Evolutionary conservation across 306 rosid species (phyloP).

Genomic region (Prunus fruticosa): DNA sequence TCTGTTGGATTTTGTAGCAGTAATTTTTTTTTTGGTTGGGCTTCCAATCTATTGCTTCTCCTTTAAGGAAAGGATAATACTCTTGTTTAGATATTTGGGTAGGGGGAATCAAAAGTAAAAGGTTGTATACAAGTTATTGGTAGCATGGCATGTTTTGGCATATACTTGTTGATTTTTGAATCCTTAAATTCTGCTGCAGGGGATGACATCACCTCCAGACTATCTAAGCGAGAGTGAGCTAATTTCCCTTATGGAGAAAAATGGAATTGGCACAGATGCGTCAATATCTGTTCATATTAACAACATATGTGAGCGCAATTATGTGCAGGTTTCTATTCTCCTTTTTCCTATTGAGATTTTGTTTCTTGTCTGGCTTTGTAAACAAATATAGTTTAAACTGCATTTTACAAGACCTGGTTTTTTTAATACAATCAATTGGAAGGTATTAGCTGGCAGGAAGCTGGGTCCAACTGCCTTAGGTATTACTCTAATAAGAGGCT

Average conservation of each 20-base stretch:
- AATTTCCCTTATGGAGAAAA: constrained; percentile 94
- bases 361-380: constrained; percentile 11
- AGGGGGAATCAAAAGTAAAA: background rate
- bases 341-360: background rate
- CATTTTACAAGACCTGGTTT: constrained; percentile 20
- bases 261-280: constrained; percentile 97
- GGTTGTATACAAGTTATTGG: background rate
- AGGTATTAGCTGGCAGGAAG: constrained; percentile 97
- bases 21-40: background rate
- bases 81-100: background rate
- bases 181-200: constrained; percentile 49
- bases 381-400: constrained; percentile 1
- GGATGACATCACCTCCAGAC: constrained; percentile 82
- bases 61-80: background rate
- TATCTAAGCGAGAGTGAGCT: constrained; percentile 92
- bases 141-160: constrained; percentile 13
- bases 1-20: background rate
- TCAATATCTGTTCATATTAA: constrained; percentile 94
- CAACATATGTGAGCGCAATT: constrained; percentile 96
- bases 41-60: background rate
- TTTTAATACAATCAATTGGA: constrained; percentile 34
- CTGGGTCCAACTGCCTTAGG: constrained; percentile 83
- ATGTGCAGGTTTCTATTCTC: constrained; percentile 68
- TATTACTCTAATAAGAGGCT: constrained; percentile 85
- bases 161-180: constrained; percentile 18